Evolutionary conservation across 1,284 basidiomycete species (phyloP), one percentile per base, ranked within the genome.

Genomic region (Ganoderma leucocontextum): DNA sequence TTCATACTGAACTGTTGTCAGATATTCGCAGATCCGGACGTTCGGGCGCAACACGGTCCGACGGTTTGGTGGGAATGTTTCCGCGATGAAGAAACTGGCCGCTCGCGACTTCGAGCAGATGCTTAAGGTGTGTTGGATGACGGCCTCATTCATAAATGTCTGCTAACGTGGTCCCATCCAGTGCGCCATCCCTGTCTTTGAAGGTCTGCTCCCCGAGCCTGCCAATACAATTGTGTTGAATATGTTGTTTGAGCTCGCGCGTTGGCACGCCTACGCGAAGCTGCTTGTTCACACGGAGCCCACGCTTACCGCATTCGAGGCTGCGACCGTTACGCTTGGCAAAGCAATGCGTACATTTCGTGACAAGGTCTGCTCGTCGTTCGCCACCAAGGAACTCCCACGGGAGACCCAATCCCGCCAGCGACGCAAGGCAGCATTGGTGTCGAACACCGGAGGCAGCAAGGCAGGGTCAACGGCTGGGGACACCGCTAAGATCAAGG

Each of bases 261-360:
- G 65, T 6, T 81, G 75, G 76, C 80, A 81, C 64, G 75, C 72
- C 0, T 70, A 77, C 3, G 78, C 80, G 0, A 81, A 81, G 57
- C 70, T 82, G 1, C 76, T 76, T 0, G 61, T 77, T 13, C 81
- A 82, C 53, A 76, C 78, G 0, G 75, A 76, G 0, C 41, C 60
- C 0, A 77, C 80, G 0, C 63, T 80, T 13, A 6, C 25, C 0
- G 29, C 66, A 2, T 70, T 80, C 5, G 67, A 76, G 0, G 6
- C 13, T 0, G 57, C 64, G 0, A 78, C 77, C 0, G 66, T 35
- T 7, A 39, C 25, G 4, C 70, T 79, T 2, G 78, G 80, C 0
- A n/a, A 59, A 1, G 36, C 61, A 0, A 36, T 76, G 9, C 74
- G 75, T 1, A 29, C 52, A 0, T 81, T 81, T 53, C 58, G 59